Conservation (phyloP, 2,329 filamentous ascomycete genomes). For the Penicillium sp. region DNA sequence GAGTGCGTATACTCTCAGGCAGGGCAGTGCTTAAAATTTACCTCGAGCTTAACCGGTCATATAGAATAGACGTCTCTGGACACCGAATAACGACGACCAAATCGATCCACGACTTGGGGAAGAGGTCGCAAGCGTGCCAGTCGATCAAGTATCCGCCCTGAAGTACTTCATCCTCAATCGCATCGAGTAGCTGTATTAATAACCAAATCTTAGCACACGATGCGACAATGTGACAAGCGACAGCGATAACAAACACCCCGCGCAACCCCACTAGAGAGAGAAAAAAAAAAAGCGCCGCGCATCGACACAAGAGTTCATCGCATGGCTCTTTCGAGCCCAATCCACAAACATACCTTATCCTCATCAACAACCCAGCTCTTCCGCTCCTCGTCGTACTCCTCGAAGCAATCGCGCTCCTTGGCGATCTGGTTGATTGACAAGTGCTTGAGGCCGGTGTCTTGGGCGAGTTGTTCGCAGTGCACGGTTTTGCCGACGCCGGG, state of each 20-base stretch:
- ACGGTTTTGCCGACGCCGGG: slow-evolving; percentile 96
- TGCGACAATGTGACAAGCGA: neutral
- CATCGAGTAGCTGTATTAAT: slow-evolving; percentile 67
- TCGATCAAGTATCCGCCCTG: slow-evolving; percentile 87
- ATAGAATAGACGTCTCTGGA: slow-evolving; percentile 76
- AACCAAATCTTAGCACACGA: neutral
- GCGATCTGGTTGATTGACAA: slow-evolving; percentile 88
- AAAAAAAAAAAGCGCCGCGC: neutral
- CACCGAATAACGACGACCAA: slow-evolving; percentile 84
- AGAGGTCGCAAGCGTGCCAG: slow-evolving; percentile 97
- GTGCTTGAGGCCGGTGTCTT: slow-evolving; percentile 75
- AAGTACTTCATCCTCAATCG: slow-evolving; percentile 78
- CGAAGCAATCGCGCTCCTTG: slow-evolving; percentile 83
- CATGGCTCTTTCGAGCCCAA: neutral
- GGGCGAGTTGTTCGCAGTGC: slow-evolving; percentile 79
- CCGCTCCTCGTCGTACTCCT: slow-evolving; percentile 82
- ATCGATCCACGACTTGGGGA: slow-evolving; percentile 91
- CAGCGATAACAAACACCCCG: neutral
- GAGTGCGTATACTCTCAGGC: no score
- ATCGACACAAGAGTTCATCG: neutral
- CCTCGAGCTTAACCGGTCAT: slow-evolving; percentile 78
- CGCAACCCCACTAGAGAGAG: neutral
- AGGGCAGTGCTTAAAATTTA: slow-evolving; percentile 36
- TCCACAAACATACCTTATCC: slow-evolving; percentile 68
- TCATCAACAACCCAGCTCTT: slow-evolving; percentile 94